phyloP scores from a whole-genome alignment of 2,329 filamentous ascomycete genomes.

The Ophiostoma sp. region DNA sequence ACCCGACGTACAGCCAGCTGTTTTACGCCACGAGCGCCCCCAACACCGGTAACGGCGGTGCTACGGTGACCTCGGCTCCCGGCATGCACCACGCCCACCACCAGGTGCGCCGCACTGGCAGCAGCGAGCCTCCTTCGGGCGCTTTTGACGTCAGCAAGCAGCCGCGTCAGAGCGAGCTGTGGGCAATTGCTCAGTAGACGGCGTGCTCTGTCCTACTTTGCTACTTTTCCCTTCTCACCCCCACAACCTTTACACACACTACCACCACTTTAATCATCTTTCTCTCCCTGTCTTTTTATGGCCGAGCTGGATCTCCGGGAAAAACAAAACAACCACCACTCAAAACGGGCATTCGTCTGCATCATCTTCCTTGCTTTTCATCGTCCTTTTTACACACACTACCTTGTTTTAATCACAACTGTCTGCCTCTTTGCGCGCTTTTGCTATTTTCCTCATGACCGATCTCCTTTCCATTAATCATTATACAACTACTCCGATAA shows the following conservation, averaged over 20 bases:
- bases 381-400: not conserved
- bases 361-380: not conserved
- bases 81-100: conserved; percentile 1
- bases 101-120: conserved; percentile 3
- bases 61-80: conserved; percentile 3
- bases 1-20: conserved; percentile 66
- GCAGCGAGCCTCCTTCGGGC: conserved; percentile 13
- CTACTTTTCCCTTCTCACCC: not conserved
- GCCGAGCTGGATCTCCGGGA: conserved; percentile 28
- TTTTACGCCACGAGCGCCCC: conserved; percentile 62
- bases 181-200: conserved; percentile 49
- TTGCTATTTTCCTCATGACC: conserved; percentile 6
- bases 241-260: not conserved
- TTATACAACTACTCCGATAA: conserved; percentile 9
- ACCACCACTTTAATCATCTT: not conserved
- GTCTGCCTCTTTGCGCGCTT: not conserved
- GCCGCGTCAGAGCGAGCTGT: conserved; percentile 56
- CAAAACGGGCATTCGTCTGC: not conserved
- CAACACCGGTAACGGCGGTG: conserved; percentile 51
- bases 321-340: conserved; percentile 4
- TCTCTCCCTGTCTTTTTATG: not conserved
- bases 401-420: conserved; percentile 5
- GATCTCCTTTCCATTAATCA: conserved; percentile 3
- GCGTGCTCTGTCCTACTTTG: not conserved
- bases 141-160: conserved; percentile 38